phyloP scores from a whole-genome alignment of 2,329 filamentous ascomycete species.

The Colletotrichum sp. region DNA sequence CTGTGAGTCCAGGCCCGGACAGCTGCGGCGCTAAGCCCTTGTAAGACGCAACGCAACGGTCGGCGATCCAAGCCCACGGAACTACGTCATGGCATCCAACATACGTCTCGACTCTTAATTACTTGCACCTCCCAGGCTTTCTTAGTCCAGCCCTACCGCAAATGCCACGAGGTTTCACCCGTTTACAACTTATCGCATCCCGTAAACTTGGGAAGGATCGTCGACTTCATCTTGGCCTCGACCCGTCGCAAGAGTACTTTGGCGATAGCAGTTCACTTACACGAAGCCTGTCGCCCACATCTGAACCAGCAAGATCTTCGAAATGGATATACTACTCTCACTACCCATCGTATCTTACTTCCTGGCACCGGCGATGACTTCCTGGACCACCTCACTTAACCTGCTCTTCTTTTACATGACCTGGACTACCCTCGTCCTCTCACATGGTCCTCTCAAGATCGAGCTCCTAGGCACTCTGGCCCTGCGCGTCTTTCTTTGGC shows the following conservation, averaged over 20 bases:
- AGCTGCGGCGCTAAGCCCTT: neutral
- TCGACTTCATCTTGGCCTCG: neutral
- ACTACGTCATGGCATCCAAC: slow-evolving; percentile 15
- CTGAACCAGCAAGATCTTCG: neutral
- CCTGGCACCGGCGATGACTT: slow-evolving; percentile 63
- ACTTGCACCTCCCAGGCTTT: neutral
- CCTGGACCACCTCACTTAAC: slow-evolving; percentile 82
- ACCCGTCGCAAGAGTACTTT: neutral
- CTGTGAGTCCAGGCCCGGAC: neutral
- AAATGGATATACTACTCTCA: slow-evolving; percentile 72
- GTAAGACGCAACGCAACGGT: neutral
- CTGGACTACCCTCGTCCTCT: slow-evolving; percentile 83
- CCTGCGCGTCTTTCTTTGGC: slow-evolving; percentile 72
- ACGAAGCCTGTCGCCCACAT: neutral
- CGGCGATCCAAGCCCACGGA: neutral
- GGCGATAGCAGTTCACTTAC: neutral
- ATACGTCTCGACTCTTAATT: neutral
- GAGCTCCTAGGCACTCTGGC: slow-evolving; percentile 75
- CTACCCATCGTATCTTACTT: slow-evolving; percentile 75
- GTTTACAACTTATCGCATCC: neutral
- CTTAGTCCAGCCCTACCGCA: neutral
- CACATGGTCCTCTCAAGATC: slow-evolving; percentile 75
- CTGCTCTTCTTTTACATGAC: slow-evolving; percentile 90
- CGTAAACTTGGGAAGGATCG: neutral
- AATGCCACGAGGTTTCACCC: neutral